A percentile compares a stretch with the other conserved stretches of the same genome.
phyloP scores from a whole-genome alignment of 495 filamentous ascomycete genomes.

The Talaromyces adpressus region DNA sequence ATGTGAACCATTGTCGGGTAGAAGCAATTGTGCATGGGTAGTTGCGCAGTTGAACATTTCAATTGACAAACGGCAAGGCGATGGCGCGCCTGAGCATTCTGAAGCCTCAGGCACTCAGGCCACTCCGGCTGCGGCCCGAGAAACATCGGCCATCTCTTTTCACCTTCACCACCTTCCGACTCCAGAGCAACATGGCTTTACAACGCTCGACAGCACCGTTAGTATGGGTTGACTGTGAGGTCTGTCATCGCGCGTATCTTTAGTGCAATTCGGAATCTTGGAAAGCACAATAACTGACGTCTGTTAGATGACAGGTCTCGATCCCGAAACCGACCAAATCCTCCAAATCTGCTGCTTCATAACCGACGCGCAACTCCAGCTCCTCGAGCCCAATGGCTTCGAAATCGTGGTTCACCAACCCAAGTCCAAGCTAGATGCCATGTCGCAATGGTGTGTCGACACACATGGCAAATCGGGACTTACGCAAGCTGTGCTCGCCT shows the following conservation, averaged over 20 bases:
- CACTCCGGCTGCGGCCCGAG: background rate
- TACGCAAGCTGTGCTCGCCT: slow-evolving; percentile 66
- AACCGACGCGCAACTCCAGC: slow-evolving; percentile 68
- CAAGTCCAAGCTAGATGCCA: slow-evolving; percentile 60
- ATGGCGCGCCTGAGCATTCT: background rate
- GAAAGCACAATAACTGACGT: background rate
- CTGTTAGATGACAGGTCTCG: slow-evolving; percentile 87
- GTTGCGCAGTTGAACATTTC: background rate
- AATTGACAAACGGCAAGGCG: background rate
- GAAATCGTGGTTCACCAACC: slow-evolving; percentile 73
- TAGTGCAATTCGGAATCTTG: too few relatives aligned
- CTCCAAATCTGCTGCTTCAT: slow-evolving; percentile 92
- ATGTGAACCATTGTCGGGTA: background rate
- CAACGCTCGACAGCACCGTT: slow-evolving; percentile 52
- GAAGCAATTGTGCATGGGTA: background rate
- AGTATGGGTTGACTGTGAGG: slow-evolving; percentile 90
- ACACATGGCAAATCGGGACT: slow-evolving; percentile 68
- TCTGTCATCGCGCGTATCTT: slow-evolving; percentile 22
- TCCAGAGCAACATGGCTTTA: slow-evolving; percentile 27
- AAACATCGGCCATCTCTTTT: background rate
- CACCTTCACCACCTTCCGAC: background rate
- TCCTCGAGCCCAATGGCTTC: slow-evolving; percentile 72
- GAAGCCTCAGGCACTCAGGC: background rate
- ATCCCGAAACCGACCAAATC: slow-evolving; percentile 71
- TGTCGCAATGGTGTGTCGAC: slow-evolving; percentile 66